These are phyloP conservation scores for Talaromyces nanjingensis DNA, from an alignment of 495 filamentous ascomycete genomes.

Conservation along the genomic window DNA sequence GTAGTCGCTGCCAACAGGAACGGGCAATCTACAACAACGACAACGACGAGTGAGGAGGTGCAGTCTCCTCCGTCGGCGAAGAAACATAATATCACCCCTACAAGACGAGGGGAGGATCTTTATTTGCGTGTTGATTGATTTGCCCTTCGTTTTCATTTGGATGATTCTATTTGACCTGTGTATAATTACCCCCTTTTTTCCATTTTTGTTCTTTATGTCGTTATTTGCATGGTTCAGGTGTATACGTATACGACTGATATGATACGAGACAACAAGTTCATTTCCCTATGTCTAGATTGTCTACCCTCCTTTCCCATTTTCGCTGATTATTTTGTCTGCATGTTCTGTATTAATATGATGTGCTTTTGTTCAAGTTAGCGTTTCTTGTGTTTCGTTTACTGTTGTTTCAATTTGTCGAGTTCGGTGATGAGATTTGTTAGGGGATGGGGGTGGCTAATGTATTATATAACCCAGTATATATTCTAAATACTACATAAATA, in stretches of 20 bases:
- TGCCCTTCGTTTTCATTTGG: background rate
- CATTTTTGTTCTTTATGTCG: too few relatives aligned
- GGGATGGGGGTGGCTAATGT: too few relatives aligned
- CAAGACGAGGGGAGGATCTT: conserved; percentile 27
- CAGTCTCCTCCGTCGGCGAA: background rate
- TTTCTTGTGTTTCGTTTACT: too few relatives aligned
- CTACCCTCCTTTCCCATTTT: too few relatives aligned
- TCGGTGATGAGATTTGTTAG: too few relatives aligned
- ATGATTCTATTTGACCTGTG: background rate
- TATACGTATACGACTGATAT: background rate
- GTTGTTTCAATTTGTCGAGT: too few relatives aligned
- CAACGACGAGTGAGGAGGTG: background rate
- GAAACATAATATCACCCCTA: conserved; percentile 33
- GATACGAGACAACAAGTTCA: background rate
- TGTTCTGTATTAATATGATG: too few relatives aligned
- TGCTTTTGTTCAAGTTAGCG: too few relatives aligned
- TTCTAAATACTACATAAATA: too few relatives aligned
- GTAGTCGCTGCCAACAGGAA: background rate
- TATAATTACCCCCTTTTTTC: background rate
- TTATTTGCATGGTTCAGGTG: background rate
- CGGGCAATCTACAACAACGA: background rate
- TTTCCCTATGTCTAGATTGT: background rate
- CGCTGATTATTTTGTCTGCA: too few relatives aligned
- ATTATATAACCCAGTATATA: too few relatives aligned
- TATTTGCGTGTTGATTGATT: conserved; percentile 24